Base-by-base conservation (phyloP, 2,329 filamentous ascomycete genomes). In the Elsinoe batatas region DNA sequence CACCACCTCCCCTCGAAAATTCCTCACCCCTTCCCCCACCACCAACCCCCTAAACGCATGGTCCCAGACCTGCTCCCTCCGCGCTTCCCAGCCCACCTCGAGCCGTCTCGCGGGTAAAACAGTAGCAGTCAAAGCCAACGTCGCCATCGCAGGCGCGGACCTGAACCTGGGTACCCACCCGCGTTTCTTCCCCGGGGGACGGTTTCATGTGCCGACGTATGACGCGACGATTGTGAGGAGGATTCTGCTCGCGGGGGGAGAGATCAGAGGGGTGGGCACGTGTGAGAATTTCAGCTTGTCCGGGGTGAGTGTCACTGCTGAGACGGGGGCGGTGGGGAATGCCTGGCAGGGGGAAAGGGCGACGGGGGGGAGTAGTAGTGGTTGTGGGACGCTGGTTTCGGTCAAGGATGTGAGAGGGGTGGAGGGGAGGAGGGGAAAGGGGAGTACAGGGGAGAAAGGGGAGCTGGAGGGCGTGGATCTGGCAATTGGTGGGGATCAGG, bases 211-310 rank as follows among this genome's bases (percentile, higher is more conserved):
- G 53, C 68, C 33, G 65, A 61, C 66, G 20, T 70, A 71, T 30
- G 75, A 78, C 57, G 75, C 76, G 2, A 72, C 71, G 0, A 66
- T 77, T 15, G 72, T 73, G 1, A 68, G 68, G 3, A 68, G 75
- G 1, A 64, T 74, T 0, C 63, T 77, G 30, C 68, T 70, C 22
- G 66, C 69, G 15, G 74, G 73, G 2, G 75, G 66, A 3, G 71
- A 61, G 2, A 68, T 78, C 15, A 62, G 62, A 6, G 75, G 76
- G 10, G 74, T 72, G 49, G 70, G 67, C 43, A 74, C 72, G 3
- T 78, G 76, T 58, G 76, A 78, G 61, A 75, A 76, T 59, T 67
- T 75, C 38, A 75, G 69, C 43, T 67, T 71, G 57, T 70, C 71
- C 8, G 70, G 69, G 3, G 59, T 75, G 13, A 73, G 70, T 8